Percentiles rank a stretch among this genome's conserved stretches.
Evolutionary conservation across 306 rosid species (phyloP).

Genomic region (Castanopsis chinensis): DNA sequence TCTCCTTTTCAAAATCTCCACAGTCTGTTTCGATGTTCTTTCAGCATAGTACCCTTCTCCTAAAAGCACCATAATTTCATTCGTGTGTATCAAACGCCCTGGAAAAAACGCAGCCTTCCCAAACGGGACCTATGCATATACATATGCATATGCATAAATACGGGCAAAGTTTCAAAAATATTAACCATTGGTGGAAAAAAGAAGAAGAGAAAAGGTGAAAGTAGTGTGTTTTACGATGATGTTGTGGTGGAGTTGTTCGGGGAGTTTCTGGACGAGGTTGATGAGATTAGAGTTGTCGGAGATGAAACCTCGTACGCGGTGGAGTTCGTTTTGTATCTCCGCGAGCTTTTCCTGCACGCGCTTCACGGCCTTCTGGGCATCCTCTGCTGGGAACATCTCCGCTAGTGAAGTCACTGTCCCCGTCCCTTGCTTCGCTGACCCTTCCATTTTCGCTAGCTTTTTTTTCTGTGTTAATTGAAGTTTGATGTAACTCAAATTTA

Average conservation of each 20-base stretch:
- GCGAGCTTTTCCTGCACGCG: constrained; percentile 53
- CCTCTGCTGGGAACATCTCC: constrained; percentile 54
- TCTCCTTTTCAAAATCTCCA: constrained; percentile 77
- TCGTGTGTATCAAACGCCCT: constrained; percentile 86
- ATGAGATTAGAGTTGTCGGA: constrained; percentile 60
- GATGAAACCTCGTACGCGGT: constrained; percentile 49
- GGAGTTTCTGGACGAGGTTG: constrained; percentile 74
- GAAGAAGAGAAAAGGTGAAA: background rate
- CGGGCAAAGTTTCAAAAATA: background rate
- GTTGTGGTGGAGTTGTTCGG: constrained; percentile 77
- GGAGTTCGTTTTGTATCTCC: constrained; percentile 43
- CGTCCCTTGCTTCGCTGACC: constrained; percentile 41
- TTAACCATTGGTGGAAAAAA: too few relatives aligned
- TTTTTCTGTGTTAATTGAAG: background rate
- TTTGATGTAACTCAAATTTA: too few relatives aligned
- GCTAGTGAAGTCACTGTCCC: constrained; percentile 67
- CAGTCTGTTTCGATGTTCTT: constrained; percentile 72
- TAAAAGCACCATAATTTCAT: constrained; percentile 80
- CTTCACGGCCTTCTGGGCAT: constrained; percentile 59
- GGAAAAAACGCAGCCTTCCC: constrained; percentile 97
- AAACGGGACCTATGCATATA: constrained; percentile 64
- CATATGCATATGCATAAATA: too few relatives aligned
- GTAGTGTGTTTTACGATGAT: constrained; percentile 47
- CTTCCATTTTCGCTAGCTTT: constrained; percentile 16
- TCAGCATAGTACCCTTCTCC: constrained; percentile 90